These are phyloP conservation scores for Amphibolis antarctica DNA, from an alignment of 106 monocot genomes.

Conservation along the genomic window DNA sequence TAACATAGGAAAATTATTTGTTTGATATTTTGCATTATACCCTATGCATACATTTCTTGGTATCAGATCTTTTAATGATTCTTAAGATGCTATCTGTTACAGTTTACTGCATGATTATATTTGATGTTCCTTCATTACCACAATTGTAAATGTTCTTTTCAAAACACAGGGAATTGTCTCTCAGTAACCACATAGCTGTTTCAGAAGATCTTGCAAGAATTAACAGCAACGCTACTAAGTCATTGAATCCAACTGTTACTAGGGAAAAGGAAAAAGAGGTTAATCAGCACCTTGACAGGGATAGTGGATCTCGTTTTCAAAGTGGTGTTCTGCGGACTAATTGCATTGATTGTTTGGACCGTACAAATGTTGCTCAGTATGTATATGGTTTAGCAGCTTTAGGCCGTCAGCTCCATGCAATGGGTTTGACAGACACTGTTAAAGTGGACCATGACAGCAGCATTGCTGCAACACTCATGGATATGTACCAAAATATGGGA, in stretches of 20 bases:
- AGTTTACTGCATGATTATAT: no score
- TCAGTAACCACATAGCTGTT: conserved; percentile 44
- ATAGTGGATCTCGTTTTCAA: conserved; percentile 43
- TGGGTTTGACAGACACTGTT: conserved; percentile 60
- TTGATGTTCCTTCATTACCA: background rate
- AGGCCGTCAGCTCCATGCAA: conserved; percentile 92
- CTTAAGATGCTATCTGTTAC: no score
- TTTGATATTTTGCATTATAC: no score
- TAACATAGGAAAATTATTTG: no score
- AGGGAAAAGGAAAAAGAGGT: conserved; percentile 23
- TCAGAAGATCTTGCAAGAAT: conserved; percentile 61
- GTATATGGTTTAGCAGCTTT: conserved; percentile 91
- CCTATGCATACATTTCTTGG: no score
- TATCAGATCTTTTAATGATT: no score
- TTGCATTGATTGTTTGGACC: conserved; percentile 97
- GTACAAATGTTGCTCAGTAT: conserved; percentile 98
- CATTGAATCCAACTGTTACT: conserved; percentile 7
- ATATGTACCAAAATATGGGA: conserved; percentile 95
- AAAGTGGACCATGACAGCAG: conserved; percentile 83
- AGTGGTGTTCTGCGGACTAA: conserved; percentile 94
- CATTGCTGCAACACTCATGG: conserved; percentile 86
- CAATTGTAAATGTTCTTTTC: background rate
- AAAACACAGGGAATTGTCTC: conserved; percentile 49
- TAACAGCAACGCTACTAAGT: conserved; percentile 31
- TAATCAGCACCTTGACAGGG: conserved; percentile 7